These are phyloP conservation scores for Scedosporium apiospermum DNA, from an alignment of 2,329 filamentous ascomycete genomes.

Conservation along the genomic window DNA sequence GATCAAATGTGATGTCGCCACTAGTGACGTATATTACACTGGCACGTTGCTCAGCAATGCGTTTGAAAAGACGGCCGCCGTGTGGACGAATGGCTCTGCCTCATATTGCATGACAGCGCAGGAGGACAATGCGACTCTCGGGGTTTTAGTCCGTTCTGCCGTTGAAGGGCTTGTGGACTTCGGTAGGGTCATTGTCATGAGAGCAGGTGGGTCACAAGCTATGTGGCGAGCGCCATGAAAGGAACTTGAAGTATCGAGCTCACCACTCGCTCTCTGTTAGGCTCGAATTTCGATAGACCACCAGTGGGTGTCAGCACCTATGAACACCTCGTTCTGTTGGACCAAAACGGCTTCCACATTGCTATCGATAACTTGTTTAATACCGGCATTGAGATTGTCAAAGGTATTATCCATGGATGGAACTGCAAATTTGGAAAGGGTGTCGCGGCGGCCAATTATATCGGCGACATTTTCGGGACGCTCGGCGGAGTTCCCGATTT, in stretches of 20 bases:
- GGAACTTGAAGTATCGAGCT: not conserved
- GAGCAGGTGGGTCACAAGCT: constrained; percentile 34
- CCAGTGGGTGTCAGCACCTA: constrained; percentile 45
- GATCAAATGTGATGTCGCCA: constrained; percentile 57
- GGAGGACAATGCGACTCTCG: constrained; percentile 62
- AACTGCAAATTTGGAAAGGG: constrained; percentile 46
- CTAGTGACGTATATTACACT: constrained; percentile 63
- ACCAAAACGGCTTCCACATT: constrained; percentile 55
- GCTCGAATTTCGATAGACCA: constrained; percentile 63
- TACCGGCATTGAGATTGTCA: constrained; percentile 55
- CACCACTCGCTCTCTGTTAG: constrained; percentile 16
- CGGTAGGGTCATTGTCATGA: constrained; percentile 56
- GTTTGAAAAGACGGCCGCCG: constrained; percentile 53
- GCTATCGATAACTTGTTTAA: constrained; percentile 57
- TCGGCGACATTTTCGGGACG: constrained; percentile 63
- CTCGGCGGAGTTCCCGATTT: constrained; percentile 36
- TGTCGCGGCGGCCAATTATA: constrained; percentile 51
- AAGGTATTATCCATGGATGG: constrained; percentile 55
- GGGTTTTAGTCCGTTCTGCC: constrained; percentile 52
- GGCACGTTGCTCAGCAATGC: constrained; percentile 50
- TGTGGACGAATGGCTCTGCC: constrained; percentile 60
- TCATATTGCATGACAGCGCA: constrained; percentile 63
- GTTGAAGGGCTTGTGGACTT: constrained; percentile 53
- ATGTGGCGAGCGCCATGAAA: not conserved
- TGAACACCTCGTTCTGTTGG: constrained; percentile 48